These are phyloP conservation scores for Apiospora phragmitis DNA, from an alignment of 2,329 filamentous ascomycete species.

Conservation along the genomic window DNA sequence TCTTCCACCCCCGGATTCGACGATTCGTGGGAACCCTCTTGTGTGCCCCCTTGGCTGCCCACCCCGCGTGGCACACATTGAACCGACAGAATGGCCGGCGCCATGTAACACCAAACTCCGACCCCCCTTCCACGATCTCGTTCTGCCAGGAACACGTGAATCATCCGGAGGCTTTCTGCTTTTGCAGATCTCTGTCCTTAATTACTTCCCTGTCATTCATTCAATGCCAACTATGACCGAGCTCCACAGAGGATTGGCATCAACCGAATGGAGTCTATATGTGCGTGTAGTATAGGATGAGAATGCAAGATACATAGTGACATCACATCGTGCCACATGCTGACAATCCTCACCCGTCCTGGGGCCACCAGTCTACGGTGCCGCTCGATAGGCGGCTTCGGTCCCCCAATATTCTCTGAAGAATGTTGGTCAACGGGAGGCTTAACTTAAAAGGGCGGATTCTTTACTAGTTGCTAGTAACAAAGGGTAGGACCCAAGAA, in stretches of 20 bases:
- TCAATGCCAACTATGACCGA: background rate
- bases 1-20: background rate
- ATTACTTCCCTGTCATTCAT: background rate
- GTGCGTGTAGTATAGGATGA: background rate
- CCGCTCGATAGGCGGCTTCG: background rate
- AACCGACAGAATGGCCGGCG: constrained; percentile 8
- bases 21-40: background rate
- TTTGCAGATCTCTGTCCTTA: background rate
- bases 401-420: background rate
- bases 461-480: background rate
- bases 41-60: background rate
- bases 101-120: constrained; percentile 9
- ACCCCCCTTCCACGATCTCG: background rate
- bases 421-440: too few species aligned
- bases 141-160: background rate
- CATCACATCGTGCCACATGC: background rate
- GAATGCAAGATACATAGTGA: background rate
- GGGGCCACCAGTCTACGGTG: background rate
- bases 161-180: background rate
- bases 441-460: background rate
- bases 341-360: background rate
- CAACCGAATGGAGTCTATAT: background rate
- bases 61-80: constrained; percentile 2
- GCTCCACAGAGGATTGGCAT: background rate
- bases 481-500: background rate